phyloP scores from a whole-genome alignment of 441 rosid genomes.

The Populus hybrid region DNA sequence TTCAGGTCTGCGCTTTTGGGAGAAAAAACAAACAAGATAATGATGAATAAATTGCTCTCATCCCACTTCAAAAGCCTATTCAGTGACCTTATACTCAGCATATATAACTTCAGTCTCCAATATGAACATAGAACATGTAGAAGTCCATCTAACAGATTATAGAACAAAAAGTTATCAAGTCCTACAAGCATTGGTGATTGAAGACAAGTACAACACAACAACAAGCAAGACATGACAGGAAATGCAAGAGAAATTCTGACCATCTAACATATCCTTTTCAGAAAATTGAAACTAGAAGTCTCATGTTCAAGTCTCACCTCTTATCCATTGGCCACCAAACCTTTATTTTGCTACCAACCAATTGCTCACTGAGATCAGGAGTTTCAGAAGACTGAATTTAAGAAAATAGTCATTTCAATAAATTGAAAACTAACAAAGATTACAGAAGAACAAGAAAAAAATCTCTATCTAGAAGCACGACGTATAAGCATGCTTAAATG shows the following conservation, averaged over 20 bases:
- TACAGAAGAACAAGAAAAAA: neutral
- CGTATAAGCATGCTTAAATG: neutral
- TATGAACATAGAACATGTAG: conserved; percentile 1
- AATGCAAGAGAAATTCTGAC: conserved; percentile 1
- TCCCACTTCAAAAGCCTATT: neutral
- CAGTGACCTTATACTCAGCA: neutral
- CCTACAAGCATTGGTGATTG: neutral
- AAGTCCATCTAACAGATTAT: neutral
- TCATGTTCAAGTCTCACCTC: conserved; percentile 40
- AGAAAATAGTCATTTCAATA: neutral
- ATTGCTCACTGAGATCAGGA: conserved; percentile 34
- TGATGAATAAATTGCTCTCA: neutral
- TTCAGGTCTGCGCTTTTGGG: neutral
- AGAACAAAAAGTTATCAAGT: conserved; percentile 2
- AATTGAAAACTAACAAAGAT: neutral
- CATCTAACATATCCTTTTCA: conserved; percentile 6
- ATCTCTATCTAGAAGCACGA: neutral
- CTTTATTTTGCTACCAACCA: conserved; percentile 59
- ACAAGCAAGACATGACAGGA: conserved; percentile 4
- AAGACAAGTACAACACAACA: neutral
- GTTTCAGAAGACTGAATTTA: conserved; percentile 39
- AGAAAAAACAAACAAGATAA: neutral
- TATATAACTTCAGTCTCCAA: neutral
- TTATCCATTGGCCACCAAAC: conserved; percentile 91
- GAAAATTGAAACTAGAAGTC: conserved; percentile 3